Evolutionary conservation across 2,329 filamentous ascomycete genomes (phyloP).

Genomic region (Arthrobotrys iridis): DNA sequence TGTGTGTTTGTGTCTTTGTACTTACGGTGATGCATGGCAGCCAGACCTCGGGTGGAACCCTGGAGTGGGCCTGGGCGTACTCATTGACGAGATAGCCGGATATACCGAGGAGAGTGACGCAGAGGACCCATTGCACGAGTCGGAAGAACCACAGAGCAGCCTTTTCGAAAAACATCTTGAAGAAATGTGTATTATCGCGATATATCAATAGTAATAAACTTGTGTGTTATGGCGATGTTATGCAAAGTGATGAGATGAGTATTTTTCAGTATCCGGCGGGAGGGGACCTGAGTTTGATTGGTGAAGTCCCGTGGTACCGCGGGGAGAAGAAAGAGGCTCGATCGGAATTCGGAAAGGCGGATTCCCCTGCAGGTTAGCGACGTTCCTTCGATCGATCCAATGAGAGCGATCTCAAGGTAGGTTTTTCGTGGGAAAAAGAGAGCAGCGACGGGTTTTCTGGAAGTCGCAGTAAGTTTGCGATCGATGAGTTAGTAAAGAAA

Average conservation of each 20-base stretch:
- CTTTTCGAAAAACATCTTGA: constrained; percentile 51
- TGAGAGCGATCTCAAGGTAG: neutral
- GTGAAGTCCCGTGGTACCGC: neutral
- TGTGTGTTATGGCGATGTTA: neutral
- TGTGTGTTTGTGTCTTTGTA: neutral
- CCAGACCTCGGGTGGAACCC: constrained; percentile 43
- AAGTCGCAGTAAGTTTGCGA: constrained; percentile 6
- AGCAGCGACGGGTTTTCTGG: neutral
- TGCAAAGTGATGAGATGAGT: constrained; percentile 5
- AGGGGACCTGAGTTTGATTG: neutral
- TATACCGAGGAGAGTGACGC: constrained; percentile 39
- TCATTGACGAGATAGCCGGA: constrained; percentile 50
- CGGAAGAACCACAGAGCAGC: constrained; percentile 45
- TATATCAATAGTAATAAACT: no score
- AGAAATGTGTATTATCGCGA: neutral
- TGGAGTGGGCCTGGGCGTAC: constrained; percentile 38
- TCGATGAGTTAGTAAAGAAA: constrained; percentile 6
- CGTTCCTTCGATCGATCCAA: neutral
- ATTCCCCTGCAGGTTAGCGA: neutral
- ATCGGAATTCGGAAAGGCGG: constrained; percentile 2
- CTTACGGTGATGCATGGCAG: constrained; percentile 52
- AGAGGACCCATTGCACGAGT: constrained; percentile 43
- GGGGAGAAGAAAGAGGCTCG: neutral
- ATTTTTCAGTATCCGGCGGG: neutral
- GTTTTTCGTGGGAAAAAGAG: neutral